A percentile compares a stretch with the other conserved stretches of the same genome.
These are phyloP conservation scores for Colletotrichum sp. DNA, from an alignment of 2,329 filamentous ascomycete genomes.

Conservation along the genomic window DNA sequence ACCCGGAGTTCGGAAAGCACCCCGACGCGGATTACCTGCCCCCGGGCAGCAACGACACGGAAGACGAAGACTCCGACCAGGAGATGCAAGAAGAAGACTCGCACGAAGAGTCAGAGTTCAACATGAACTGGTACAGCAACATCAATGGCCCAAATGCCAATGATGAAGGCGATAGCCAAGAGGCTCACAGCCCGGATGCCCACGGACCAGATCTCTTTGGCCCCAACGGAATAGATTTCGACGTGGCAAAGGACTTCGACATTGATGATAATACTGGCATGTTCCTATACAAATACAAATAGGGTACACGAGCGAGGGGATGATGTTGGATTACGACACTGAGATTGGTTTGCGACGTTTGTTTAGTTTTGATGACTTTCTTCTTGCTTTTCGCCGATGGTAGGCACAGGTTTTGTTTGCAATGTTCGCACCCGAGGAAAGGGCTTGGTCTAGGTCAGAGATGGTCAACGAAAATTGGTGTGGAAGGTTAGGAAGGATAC, in stretches of 20 bases:
- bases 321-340: neutral
- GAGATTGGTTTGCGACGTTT: neutral
- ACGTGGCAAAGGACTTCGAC: neutral
- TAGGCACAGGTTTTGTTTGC: neutral
- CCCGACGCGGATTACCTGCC: neutral
- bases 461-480: neutral
- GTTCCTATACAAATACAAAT: neutral
- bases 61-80: neutral
- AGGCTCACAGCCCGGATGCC: neutral
- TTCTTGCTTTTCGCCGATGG: neutral
- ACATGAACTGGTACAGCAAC: neutral
- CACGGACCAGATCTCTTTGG: neutral
- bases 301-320: neutral
- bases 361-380: neutral
- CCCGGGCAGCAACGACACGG: neutral
- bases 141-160: neutral
- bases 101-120: neutral
- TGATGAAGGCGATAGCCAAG: neutral
- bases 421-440: neutral
- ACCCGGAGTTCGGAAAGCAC: neutral
- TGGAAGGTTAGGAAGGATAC: neutral
- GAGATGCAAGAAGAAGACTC: neutral
- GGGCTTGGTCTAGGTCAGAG: neutral
- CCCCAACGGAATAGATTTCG: neutral
- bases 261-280: neutral